These are phyloP conservation scores for Neurospora tetraspora DNA, from an alignment of 495 filamentous ascomycete species.

Conservation along the genomic window DNA sequence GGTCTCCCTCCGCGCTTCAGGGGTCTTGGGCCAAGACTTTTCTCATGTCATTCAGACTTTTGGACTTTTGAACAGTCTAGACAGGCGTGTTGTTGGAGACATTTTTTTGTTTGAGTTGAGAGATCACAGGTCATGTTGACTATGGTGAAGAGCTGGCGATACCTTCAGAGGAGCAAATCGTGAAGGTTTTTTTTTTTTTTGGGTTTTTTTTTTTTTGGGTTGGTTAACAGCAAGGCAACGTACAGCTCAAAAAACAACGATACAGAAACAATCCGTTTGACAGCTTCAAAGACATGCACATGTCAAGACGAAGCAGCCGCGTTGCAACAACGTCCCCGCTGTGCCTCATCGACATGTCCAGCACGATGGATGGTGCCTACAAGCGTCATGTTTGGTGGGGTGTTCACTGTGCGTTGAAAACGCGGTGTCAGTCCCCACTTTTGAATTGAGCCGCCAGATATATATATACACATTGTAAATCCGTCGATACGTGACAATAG, in stretches of 20 bases:
- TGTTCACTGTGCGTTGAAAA: no score
- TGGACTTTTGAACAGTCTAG: background rate
- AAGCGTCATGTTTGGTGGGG: background rate
- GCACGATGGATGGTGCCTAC: background rate
- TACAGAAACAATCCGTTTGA: background rate
- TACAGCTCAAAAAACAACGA: background rate
- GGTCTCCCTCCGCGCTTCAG: constrained; percentile 20
- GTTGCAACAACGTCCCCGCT: background rate
- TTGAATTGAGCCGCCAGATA: no score
- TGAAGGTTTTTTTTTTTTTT: background rate
- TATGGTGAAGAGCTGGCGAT: background rate
- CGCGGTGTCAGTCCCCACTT: no score
- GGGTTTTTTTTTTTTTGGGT: background rate
- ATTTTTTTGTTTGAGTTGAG: background rate
- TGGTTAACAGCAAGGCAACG: background rate
- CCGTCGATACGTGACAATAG: no score
- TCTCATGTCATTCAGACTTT: background rate
- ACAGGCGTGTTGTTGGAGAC: background rate
- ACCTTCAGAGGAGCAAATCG: background rate
- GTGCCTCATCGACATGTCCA: background rate
- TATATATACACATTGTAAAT: no score
- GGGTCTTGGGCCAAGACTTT: constrained; percentile 1
- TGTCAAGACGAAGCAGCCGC: background rate
- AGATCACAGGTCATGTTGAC: background rate
- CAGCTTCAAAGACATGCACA: background rate